Base-by-base conservation (phyloP, 1,139 yeast genomes). In the Sugiyamaella castrensis region DNA sequence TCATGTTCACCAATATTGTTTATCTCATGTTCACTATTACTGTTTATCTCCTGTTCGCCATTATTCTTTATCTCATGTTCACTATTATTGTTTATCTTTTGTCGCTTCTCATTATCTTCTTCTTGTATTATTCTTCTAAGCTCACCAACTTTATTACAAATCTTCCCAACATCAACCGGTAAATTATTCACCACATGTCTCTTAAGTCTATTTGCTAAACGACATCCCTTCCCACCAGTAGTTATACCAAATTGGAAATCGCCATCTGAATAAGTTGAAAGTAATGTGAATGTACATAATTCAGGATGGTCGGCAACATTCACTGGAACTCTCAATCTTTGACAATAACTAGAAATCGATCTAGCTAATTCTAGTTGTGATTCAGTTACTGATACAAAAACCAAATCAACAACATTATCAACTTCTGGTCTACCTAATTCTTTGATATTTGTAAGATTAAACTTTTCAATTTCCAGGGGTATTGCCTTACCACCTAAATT, bases 161-260 rank as follows among this genome's bases (percentile, higher is more conserved):
- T 79, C 19, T 74, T 76, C 13, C 83, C 91, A 19, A 89, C 78
- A 59, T 88, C 80, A 1, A 72, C 56, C 0, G 98, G 97, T 37
- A 91, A 71, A 6, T 76, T 67, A 45, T 78, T 72, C n/a, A 40
- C 41, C 31, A 88, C 70, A 57, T 87, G 95, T 53, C 98, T 71
- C 59, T 82, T 84, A 60, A 91, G 77, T 56, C 96, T 74, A 51
- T 83, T 79, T 0, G 96, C 95, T 49, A 91, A 71, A 52, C 88
- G 80, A 68, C 97, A 91, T 1, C 98, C 97, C 66, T 86, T 86
- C 0, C 97, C 96, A 34, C 82, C 78, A 0, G 98, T 91, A 8
- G 94, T 82, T 5, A 91, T 81, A 0, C 96, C 95, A 46, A 91
- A 60, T 65, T 87, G 94, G 67, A 91, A 80, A 53, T 80, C 82